Evolutionary conservation across 805 yeast species (phyloP), one percentile per base, ranked within the genome.

Genomic region (Candida chilensis): DNA sequence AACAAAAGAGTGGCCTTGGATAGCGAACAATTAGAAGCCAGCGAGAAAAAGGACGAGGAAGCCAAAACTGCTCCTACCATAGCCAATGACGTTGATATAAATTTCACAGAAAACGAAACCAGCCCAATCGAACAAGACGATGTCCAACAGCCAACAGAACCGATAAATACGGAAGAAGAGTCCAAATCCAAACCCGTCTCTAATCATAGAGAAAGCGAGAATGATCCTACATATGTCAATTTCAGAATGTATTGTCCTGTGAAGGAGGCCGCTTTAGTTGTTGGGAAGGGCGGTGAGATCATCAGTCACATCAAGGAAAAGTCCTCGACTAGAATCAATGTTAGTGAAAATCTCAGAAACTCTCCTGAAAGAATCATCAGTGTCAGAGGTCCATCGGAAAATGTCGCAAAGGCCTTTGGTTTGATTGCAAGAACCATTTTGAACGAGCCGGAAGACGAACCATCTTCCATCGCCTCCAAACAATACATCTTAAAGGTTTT

Each of bases 331-430:
- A 64, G 80, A 38, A 66, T 84, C 27, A 73, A 75, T 42, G 84
- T 82, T 10, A 73, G 83, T 41, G 90, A 82, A 32, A 82, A 83
- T 47, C 58, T 78, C 31, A 68, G 71, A 40, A 82, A 78, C 16
- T 71, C 78, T 5, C 79, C 82, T 2, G 94, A 81, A 45, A 64
- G 95, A 38, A 78, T 85, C 19, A 67, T 85, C 16, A 69, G 75
- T 37, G 78, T 84, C 3, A 63, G 78, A 36, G 95, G 95, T 0
- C 59, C 81, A 0, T 70, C 87, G 2, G 88, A 81, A 39, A 67
- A 74, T 40, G 90, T 82, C 5, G 88, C 95, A 10, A 75, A 76
- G 47, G 90, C 92, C 0, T 80, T 79, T 52, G 92, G 92, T 1
- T 55, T 83, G 39, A 72, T 84, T 20, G 70, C 75, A 1, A 67